These are phyloP conservation scores for Tulasnella sp. DNA, from an alignment of 768 basidiomycete genomes.

Conservation along the genomic window DNA sequence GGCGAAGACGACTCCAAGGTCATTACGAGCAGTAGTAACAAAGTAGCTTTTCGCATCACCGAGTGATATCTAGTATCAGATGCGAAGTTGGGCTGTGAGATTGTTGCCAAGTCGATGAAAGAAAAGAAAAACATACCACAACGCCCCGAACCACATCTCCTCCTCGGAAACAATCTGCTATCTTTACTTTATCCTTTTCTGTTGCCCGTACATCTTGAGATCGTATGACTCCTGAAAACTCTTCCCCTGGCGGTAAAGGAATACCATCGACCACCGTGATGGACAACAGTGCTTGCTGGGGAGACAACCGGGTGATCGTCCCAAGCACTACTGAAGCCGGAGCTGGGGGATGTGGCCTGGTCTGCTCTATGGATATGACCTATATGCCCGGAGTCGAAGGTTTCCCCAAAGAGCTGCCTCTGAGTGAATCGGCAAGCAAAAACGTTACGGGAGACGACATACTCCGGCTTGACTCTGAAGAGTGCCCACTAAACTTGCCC, in stretches of 20 bases:
- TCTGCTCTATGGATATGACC: constrained; percentile 60
- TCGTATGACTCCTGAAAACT: constrained; percentile 74
- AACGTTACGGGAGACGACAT: constrained; percentile 43
- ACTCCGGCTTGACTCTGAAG: constrained; percentile 63
- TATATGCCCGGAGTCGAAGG: constrained; percentile 36
- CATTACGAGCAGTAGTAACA: constrained; percentile 84
- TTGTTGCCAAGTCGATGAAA: too few species aligned
- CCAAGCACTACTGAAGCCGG: constrained; percentile 78
- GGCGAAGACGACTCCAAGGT: constrained; percentile 88
- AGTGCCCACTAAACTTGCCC: constrained; percentile 68
- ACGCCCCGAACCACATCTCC: constrained; percentile 85
- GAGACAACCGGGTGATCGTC: constrained; percentile 75
- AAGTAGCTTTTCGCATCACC: constrained; percentile 91
- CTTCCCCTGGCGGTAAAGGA: constrained; percentile 76
- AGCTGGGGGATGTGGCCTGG: constrained; percentile 68
- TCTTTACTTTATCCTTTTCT: constrained; percentile 85
- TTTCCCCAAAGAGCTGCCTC: neutral
- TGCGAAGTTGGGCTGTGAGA: neutral
- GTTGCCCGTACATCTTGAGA: constrained; percentile 85
- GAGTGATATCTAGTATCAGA: constrained; percentile 65
- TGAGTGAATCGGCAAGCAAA: constrained; percentile 31
- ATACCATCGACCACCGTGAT: constrained; percentile 85
- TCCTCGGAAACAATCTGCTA: constrained; percentile 85
- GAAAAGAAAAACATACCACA: constrained; percentile 55
- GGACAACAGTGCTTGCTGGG: constrained; percentile 74